phyloP scores from a whole-genome alignment of 306 rosid genomes.

The Cotoneaster glaucophyllus region DNA sequence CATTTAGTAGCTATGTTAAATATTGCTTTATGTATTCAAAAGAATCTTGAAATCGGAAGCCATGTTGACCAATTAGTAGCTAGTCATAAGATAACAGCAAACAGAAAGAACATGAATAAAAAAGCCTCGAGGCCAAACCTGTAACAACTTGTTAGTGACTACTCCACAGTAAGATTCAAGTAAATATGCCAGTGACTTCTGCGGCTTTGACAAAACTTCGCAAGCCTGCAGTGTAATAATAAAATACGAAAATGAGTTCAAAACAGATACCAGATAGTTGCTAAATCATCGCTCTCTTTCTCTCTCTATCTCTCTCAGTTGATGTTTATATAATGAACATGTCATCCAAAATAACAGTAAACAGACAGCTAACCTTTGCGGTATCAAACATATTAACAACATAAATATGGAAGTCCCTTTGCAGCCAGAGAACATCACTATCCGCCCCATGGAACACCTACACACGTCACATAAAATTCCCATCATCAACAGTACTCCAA shows the following conservation, averaged over 20 bases:
- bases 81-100: background rate
- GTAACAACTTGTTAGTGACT: slow-evolving; percentile 75
- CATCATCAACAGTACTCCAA: background rate
- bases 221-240: slow-evolving; percentile 64
- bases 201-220: slow-evolving; percentile 81
- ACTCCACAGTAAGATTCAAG: slow-evolving; percentile 86
- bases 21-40: no score
- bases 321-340: background rate
- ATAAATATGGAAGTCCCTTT: slow-evolving; percentile 87
- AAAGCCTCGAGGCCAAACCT: slow-evolving; percentile 44
- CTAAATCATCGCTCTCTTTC: slow-evolving; percentile 2
- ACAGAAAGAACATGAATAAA: slow-evolving; percentile 8
- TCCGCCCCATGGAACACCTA: slow-evolving; percentile 98
- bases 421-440: slow-evolving; percentile 87
- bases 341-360: slow-evolving; percentile 3
- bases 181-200: slow-evolving; percentile 84
- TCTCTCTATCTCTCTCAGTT: background rate
- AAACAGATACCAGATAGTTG: slow-evolving; percentile 7
- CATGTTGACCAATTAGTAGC: background rate
- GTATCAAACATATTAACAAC: slow-evolving; percentile 85
- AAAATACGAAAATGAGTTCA: slow-evolving; percentile 6
- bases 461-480: slow-evolving; percentile 20
- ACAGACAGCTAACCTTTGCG: slow-evolving; percentile 57
- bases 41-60: background rate
- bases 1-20: no score